Evolutionary conservation across 108 stramenopile genomes (phyloP), one percentile per base, ranked within the genome.

Genomic region (Nitzschia inconspicua): DNA sequence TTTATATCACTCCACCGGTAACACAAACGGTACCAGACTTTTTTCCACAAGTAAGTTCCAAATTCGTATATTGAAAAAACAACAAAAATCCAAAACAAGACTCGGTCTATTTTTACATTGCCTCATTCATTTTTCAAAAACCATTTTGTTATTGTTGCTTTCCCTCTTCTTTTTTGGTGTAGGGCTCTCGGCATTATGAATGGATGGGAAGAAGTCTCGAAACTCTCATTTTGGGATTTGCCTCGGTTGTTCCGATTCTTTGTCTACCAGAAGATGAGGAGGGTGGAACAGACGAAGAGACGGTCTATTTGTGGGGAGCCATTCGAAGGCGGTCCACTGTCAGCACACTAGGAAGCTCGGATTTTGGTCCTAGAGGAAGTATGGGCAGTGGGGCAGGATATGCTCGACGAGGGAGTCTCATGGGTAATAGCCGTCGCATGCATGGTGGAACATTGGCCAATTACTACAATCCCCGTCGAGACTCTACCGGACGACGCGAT

Each of bases 181-280:
- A n/a, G n/a, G n/a, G n/a, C n/a, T n/a, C n/a, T 49, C 37, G 58
- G 19, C 31, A 63, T n/a, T 28, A 47, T 47, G 73, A 76, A 47
- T 81, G 80, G 80, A 81, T 73, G 80, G 67, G 80, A 26, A 59
- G 80, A 14, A 73, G 68, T 49, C 54, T 76, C 37, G 80, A 81
- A 64, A 67, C 71, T 20, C 67, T 81, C 5, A 49, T 81, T 35
- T 39, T 72, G 51, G 80, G 80, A 34, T 70, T 65, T 39, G 62
- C 20, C 5, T 36, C 60, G 0, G 54, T 53, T 8, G 63, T 63
- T 4, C 70, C 75, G 19, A 59, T 75, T 23, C 57, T 76, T 24
- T 42, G 55, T 44, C 27, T 68, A 9, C 44, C 58, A 2, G 68
- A 75, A 57, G 51, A 60, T 30, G 60, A 56, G 39, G 66, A 67